phyloP scores from a whole-genome alignment of 139 green algal species.

The Chlorella sp. region DNA sequence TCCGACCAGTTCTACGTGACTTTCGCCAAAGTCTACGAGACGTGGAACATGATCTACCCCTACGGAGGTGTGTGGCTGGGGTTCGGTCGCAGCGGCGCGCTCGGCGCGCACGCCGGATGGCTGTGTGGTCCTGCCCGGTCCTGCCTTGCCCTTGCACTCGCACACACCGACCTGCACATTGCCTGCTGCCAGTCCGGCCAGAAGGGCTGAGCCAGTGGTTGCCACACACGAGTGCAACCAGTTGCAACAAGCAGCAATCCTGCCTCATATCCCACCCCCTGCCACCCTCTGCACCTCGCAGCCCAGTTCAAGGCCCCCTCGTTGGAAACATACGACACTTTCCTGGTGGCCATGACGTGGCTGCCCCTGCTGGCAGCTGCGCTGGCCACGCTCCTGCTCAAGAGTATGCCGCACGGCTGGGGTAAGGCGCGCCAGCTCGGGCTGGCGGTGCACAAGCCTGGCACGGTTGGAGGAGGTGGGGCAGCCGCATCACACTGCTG shows the following conservation, averaged over 20 bases:
- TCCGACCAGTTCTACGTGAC: neutral
- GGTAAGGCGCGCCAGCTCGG: neutral
- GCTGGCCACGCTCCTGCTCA: neutral
- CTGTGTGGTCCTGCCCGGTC: too few species aligned
- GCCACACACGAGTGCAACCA: too few species aligned
- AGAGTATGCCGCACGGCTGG: neutral
- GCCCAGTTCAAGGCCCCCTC: neutral
- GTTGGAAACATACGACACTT: neutral
- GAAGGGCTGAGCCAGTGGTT: too few species aligned
- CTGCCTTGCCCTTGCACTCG: too few species aligned
- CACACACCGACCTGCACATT: too few species aligned
- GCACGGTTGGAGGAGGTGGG: too few species aligned
- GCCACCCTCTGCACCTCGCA: neutral
- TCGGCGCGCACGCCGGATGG: too few species aligned
- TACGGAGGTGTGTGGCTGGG: neutral
- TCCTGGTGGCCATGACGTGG: neutral
- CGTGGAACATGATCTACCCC: neutral
- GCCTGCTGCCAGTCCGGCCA: too few species aligned
- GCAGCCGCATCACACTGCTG: too few species aligned
- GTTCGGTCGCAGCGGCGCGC: too few species aligned
- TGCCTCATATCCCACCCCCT: too few species aligned
- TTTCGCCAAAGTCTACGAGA: neutral
- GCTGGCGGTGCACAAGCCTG: neutral
- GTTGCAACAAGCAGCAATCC: too few species aligned
- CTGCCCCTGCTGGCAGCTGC: conserved; percentile 10